phyloP scores from a whole-genome alignment of 2,329 filamentous ascomycete genomes.

The Cladosporium sp. region DNA sequence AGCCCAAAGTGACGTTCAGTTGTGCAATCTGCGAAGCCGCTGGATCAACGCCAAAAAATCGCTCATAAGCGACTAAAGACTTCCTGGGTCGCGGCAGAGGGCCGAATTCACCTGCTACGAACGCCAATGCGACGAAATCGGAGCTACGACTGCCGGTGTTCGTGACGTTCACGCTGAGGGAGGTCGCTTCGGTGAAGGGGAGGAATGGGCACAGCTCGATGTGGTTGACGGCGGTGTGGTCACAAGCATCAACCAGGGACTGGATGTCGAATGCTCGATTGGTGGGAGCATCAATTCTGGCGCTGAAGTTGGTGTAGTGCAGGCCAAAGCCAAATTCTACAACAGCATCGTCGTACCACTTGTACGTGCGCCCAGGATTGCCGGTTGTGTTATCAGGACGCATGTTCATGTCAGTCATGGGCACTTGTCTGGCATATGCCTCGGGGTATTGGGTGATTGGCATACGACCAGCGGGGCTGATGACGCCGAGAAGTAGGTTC shows the following conservation, averaged over 20 bases:
- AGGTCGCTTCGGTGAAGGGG: conserved; percentile 18
- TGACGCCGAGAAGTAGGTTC: conserved; percentile 39
- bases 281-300: conserved; percentile 9
- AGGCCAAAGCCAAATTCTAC: conserved; percentile 42
- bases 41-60: neutral
- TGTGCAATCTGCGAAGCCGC: conserved; percentile 1
- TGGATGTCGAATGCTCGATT: conserved; percentile 28
- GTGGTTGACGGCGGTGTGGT: conserved; percentile 18
- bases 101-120: conserved; percentile 5
- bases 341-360: conserved; percentile 40
- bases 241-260: conserved; percentile 29
- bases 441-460: conserved; percentile 35
- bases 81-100: conserved; percentile 1
- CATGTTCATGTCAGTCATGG: conserved; percentile 27
- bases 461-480: conserved; percentile 39
- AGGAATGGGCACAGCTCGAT: conserved; percentile 35
- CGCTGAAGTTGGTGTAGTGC: conserved; percentile 41
- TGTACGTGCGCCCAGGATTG: conserved; percentile 40
- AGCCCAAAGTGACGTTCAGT: conserved; percentile 4
- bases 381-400: conserved; percentile 30
- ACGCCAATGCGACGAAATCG: neutral
- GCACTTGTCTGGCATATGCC: conserved; percentile 31
- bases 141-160: conserved; percentile 32
- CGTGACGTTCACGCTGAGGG: conserved; percentile 30
- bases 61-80: conserved; percentile 1